phyloP scores from a whole-genome alignment of 169 alveolate genomes.

The Blepharisma undulans region DNA sequence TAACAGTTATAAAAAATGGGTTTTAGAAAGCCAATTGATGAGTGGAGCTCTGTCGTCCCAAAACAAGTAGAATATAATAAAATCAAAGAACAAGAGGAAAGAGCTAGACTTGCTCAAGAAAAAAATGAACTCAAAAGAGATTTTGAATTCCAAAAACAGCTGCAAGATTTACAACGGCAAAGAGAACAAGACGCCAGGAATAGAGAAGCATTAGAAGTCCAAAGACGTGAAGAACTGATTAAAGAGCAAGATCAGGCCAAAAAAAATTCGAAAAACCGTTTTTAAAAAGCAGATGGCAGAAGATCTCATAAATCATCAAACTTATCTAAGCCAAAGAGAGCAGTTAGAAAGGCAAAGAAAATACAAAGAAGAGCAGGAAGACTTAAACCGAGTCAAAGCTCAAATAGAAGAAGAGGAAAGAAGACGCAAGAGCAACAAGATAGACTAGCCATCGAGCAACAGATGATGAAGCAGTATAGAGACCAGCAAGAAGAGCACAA shows the following conservation, averaged over 20 bases:
- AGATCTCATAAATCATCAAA: neutral
- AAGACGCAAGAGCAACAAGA: neutral
- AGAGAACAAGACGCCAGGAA: neutral
- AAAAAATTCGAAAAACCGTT: neutral
- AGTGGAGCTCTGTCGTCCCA: neutral
- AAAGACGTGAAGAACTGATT: neutral
- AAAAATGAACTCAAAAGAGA: neutral
- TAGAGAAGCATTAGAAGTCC: neutral
- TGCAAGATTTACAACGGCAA: neutral
- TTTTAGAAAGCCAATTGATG: neutral
- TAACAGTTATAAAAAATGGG: slow-evolving; percentile 2
- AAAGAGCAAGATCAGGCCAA: neutral
- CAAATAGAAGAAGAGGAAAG: neutral
- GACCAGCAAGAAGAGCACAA: neutral
- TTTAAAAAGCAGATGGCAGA: slow-evolving; percentile 27
- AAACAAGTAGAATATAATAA: slow-evolving; percentile 6
- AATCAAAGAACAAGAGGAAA: neutral
- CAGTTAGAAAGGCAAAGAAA: neutral
- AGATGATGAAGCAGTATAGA: neutral
- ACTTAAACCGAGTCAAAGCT: neutral
- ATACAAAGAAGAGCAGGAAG: neutral
- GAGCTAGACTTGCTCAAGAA: neutral
- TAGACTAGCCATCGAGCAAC: neutral
- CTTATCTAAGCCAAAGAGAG: neutral
- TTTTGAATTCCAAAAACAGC: neutral